Evolutionary conservation across 2,329 filamentous ascomycete species (phyloP), one percentile per base, ranked within the genome.

Genomic region (Ceratocystis cubensis): DNA sequence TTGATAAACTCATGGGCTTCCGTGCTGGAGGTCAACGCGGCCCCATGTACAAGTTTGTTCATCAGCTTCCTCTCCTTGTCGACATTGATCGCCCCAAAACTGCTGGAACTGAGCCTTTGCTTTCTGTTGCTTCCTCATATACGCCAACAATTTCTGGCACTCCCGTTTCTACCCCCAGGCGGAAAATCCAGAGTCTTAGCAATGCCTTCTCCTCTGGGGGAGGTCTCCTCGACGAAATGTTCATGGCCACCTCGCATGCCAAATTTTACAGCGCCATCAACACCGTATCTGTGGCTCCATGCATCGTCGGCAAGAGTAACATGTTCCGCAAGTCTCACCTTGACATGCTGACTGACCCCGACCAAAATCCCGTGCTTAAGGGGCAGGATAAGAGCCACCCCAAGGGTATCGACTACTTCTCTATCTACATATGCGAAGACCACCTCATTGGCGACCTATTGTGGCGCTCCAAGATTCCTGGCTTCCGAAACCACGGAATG

Each of bases 231-330:
- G 94, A 99, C 74, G 94, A 99, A 74, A 85, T 93, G 75, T 99
- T 97, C 78, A 88, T 99, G 82, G 87, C 91, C 0, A 94, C 91
- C 0, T 85, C 91, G 0, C 94, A 99, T 75, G 91, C 91, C 71
- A 99, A 99, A 74, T 97, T 99, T 80, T 99, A 99, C 78, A 88
- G 88, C 7, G 94, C 93, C 69, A 99, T 99, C 81, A 97, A 97
- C 76, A 89, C 90, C 0, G 90, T 96, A 17, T 82, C 88, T 2
- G 78, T 97, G 64, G 94, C 94, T 0, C 94, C 95, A 7, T 99
- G 94, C 75, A 88, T 96, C 67, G 88, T 97, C 25, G 94, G 94
- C 63, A 99, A 99, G 78, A 96, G 91, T 72, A 97, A 95, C 77
- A 97, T 99, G 92, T 99, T 97, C 77, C 88, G 94, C 68, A 89